phyloP scores from a whole-genome alignment of 2,329 filamentous ascomycete species.

The Purpureocillium lavendulum region DNA sequence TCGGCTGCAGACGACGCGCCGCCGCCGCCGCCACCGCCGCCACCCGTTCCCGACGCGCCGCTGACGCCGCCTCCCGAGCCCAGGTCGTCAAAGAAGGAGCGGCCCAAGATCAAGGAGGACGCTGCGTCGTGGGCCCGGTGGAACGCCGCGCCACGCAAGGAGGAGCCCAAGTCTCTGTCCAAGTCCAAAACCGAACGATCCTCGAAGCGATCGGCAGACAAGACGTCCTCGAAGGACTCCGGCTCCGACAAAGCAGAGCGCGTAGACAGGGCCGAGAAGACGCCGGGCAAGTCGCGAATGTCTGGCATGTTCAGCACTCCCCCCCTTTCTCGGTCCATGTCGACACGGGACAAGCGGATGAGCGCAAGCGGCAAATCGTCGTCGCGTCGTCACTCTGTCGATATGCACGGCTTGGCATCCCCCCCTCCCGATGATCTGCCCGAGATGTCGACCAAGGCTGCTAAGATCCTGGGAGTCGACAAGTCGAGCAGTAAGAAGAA shows the following conservation, averaged over 20 bases:
- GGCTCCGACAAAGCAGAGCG: constrained; percentile 62
- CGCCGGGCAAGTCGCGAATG: constrained; percentile 45
- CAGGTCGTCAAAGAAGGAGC: constrained; percentile 63
- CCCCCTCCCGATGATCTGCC: constrained; percentile 63
- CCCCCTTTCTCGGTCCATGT: constrained; percentile 59
- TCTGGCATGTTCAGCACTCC: constrained; percentile 61
- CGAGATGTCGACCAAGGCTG: constrained; percentile 65
- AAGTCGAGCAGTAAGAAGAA: constrained; percentile 32
- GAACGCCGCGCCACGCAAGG: constrained; percentile 44
- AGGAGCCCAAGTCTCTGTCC: constrained; percentile 45
- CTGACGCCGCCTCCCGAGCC: constrained; percentile 45
- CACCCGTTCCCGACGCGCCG: constrained; percentile 38
- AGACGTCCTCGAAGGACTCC: constrained; percentile 57
- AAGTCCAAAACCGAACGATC: constrained; percentile 50
- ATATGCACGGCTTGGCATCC: constrained; percentile 57
- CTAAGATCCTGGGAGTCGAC: constrained; percentile 61
- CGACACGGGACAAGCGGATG: constrained; percentile 55
- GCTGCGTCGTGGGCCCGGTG: constrained; percentile 68
- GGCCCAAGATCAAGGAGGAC: constrained; percentile 66
- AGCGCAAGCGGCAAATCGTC: constrained; percentile 50
- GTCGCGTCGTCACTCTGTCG: constrained; percentile 61
- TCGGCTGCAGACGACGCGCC: constrained; percentile 2
- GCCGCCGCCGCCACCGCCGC: constrained; percentile 22
- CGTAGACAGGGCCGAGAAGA: constrained; percentile 30
- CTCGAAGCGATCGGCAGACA: constrained; percentile 51